These are phyloP conservation scores for Raffaelea ambrosiae DNA, from an alignment of 2,329 filamentous ascomycete genomes.

Conservation along the genomic window DNA sequence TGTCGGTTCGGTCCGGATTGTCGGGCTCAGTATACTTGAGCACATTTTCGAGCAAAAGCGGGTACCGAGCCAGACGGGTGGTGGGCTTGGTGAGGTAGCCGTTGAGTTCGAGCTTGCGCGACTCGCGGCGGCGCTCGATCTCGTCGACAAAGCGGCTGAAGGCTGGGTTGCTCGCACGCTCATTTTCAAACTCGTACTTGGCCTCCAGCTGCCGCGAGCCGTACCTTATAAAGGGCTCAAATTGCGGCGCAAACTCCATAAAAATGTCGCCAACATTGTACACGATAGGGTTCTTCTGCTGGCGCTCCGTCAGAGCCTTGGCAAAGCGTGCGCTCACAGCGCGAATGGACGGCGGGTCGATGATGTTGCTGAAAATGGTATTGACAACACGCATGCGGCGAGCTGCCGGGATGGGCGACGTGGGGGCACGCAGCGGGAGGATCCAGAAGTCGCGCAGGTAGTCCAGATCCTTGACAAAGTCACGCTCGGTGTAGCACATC, in stretches of 20 bases:
- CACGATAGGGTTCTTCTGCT: slow-evolving; percentile 86
- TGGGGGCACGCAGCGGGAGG: slow-evolving; percentile 71
- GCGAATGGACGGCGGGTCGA: slow-evolving; percentile 75
- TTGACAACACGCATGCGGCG: slow-evolving; percentile 85
- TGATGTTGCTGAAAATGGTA: slow-evolving; percentile 91
- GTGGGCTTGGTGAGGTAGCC: slow-evolving; percentile 97
- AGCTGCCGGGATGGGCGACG: slow-evolving; percentile 81
- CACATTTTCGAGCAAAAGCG: slow-evolving; percentile 82
- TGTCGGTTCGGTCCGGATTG: slow-evolving; percentile 82
- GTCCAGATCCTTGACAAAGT: slow-evolving; percentile 98
- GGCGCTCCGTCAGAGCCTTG: slow-evolving; percentile 77
- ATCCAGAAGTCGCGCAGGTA: slow-evolving; percentile 99
- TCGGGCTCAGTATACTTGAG: slow-evolving; percentile 85
- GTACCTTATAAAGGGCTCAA: slow-evolving; percentile 93
- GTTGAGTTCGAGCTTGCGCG: slow-evolving; percentile 91
- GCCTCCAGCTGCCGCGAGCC: slow-evolving; percentile 92
- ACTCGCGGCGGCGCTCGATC: slow-evolving; percentile 92
- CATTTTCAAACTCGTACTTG: slow-evolving; percentile 97
- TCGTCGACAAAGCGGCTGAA: slow-evolving; percentile 94
- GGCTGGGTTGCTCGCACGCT: slow-evolving; percentile 74
- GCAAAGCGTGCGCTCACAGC: slow-evolving; percentile 84
- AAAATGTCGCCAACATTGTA: slow-evolving; percentile 90
- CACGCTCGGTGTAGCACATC: slow-evolving; percentile 95
- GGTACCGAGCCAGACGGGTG: slow-evolving; percentile 88
- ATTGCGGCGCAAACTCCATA: slow-evolving; percentile 81